Evolutionary conservation across 2,329 filamentous ascomycete species (phyloP).

Genomic region (Calycina marina): DNA sequence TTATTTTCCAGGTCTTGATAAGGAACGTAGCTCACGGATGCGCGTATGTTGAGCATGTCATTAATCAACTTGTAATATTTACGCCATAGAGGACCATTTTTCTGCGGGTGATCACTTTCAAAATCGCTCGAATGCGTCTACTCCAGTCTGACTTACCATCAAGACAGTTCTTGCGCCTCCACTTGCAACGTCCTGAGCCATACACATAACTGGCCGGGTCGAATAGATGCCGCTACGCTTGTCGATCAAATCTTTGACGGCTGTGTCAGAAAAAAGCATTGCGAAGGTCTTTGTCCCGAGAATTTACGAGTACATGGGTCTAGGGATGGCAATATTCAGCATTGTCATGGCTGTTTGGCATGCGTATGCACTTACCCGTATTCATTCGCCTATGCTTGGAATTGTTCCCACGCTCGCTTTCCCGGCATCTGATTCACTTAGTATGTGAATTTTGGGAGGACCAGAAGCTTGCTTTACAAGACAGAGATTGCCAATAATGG

Average conservation of each 20-base stretch:
- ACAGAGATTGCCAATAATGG: too few relatives aligned
- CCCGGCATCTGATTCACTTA: conserved; percentile 6
- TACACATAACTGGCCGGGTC: conserved; percentile 6
- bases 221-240: conserved; percentile 10
- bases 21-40: conserved; percentile 20
- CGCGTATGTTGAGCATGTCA: conserved; percentile 20
- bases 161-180: conserved; percentile 30
- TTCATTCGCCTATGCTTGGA: conserved; percentile 11
- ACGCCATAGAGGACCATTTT: conserved; percentile 21
- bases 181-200: conserved; percentile 17
- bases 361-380: conserved; percentile 6
- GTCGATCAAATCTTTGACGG: conserved; percentile 12
- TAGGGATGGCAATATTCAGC: neutral
- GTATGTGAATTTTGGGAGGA: neutral
- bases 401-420: conserved; percentile 4
- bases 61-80: conserved; percentile 27
- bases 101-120: too few relatives aligned
- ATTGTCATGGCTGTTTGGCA: neutral
- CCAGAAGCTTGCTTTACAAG: conserved; percentile 1
- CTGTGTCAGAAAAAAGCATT: conserved; percentile 7
- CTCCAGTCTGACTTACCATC: conserved; percentile 28
- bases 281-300: conserved; percentile 9
- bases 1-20: conserved; percentile 32
- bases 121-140: too few relatives aligned
- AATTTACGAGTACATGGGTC: conserved; percentile 11